A percentile compares a stretch with the other conserved stretches of the same genome.
phyloP scores from a whole-genome alignment of 768 basidiomycete genomes.

The Filobasidium wieringae region DNA sequence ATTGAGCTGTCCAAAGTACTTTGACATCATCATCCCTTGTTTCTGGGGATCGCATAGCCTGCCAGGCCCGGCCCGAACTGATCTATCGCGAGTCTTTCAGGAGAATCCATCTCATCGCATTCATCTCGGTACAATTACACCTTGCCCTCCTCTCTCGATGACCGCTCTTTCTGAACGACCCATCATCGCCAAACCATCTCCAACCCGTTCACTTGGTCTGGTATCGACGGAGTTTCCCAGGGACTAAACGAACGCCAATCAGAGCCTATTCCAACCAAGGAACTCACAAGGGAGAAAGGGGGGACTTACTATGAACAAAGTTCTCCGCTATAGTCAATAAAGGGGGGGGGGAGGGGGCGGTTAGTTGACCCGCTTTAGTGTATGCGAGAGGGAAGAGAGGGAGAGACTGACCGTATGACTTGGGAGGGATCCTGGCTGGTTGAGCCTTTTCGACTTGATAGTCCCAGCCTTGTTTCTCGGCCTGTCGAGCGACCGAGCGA shows the following conservation, averaged over 20 bases:
- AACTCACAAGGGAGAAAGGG: neutral
- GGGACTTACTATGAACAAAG: conserved; percentile 55
- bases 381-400: neutral
- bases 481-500: conserved; percentile 28
- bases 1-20: too few species aligned
- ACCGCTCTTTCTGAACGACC: too few species aligned
- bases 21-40: too few species aligned
- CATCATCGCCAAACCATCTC: too few species aligned
- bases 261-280: neutral
- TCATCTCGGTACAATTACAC: too few species aligned
- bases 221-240: conserved; percentile 64
- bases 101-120: too few species aligned
- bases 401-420: conserved; percentile 38
- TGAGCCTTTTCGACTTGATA: conserved; percentile 63
- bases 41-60: too few species aligned
- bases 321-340: conserved; percentile 76
- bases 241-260: conserved; percentile 24
- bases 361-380: too few species aligned
- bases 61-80: too few species aligned
- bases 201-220: conserved; percentile 77
- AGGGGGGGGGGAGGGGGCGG: conserved; percentile 12
- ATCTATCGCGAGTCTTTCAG: too few species aligned
- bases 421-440: conserved; percentile 37
- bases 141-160: too few species aligned
- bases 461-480: conserved; percentile 97